phyloP scores from a whole-genome alignment of 2,329 filamentous ascomycete genomes.

The Fusarium sp. region DNA sequence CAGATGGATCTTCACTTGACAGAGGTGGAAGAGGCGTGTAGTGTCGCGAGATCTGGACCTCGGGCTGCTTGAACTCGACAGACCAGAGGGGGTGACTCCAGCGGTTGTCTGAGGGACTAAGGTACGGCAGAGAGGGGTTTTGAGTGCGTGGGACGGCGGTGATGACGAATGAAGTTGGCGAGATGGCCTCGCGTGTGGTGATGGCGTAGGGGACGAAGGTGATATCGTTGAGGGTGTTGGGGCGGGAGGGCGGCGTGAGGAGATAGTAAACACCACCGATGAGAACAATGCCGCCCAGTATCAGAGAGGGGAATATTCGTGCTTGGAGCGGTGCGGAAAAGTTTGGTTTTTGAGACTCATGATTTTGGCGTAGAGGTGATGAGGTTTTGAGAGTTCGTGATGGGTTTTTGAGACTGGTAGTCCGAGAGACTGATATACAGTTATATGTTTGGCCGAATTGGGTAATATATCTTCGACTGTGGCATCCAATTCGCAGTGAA shows the following conservation, averaged over 20 bases:
- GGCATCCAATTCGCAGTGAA: not conserved
- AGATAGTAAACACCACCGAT: conserved; percentile 45
- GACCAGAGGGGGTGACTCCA: conserved; percentile 77
- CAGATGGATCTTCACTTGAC: conserved; percentile 44
- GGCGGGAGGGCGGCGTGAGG: conserved; percentile 37
- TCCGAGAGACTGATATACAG: not conserved
- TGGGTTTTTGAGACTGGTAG: not conserved
- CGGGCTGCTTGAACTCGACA: conserved; percentile 93
- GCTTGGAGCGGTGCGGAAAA: conserved; percentile 60
- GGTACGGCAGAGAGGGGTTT: conserved; percentile 45
- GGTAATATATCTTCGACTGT: not conserved
- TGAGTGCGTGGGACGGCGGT: conserved; percentile 63
- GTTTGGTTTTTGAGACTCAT: conserved; percentile 25
- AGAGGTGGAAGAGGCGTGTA: conserved; percentile 86
- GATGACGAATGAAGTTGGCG: conserved; percentile 75
- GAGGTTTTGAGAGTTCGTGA: conserved; percentile 5
- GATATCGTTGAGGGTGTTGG: conserved; percentile 62
- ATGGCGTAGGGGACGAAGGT: conserved; percentile 76
- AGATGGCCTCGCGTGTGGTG: conserved; percentile 68
- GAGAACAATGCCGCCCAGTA: conserved; percentile 41
- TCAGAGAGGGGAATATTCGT: conserved; percentile 37
- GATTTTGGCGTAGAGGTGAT: conserved; percentile 5
- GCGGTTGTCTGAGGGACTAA: conserved; percentile 30
- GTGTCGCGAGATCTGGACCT: conserved; percentile 88
- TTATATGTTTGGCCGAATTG: not conserved